Conservation (phyloP, 2,329 filamentous ascomycete species). For the Apiospora kogelbergensis region DNA sequence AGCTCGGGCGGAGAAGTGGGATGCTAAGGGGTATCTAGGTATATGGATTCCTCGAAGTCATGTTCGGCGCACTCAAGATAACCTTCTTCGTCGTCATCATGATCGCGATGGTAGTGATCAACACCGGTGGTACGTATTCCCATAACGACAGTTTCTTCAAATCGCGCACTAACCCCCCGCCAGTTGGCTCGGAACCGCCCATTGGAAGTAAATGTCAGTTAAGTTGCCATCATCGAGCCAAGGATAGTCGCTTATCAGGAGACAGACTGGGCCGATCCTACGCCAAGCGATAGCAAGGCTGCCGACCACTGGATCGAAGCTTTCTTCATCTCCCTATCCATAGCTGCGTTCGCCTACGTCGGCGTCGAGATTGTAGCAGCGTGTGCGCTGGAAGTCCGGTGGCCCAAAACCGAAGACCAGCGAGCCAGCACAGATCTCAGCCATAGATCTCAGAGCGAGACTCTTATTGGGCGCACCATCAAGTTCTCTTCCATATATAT, state of each 20-base stretch:
- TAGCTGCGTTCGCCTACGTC: slow-evolving; percentile 33
- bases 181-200: not conserved
- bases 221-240: not conserved
- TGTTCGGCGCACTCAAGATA: slow-evolving; percentile 25
- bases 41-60: slow-evolving; percentile 30
- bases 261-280: slow-evolving; percentile 19
- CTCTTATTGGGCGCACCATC: slow-evolving; percentile 25
- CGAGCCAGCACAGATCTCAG: slow-evolving; percentile 13
- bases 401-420: slow-evolving; percentile 19
- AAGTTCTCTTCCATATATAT: slow-evolving; percentile 27
- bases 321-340: slow-evolving; percentile 29
- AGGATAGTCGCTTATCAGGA: not conserved
- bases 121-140: not conserved
- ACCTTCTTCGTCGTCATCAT: slow-evolving; percentile 25
- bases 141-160: too few species aligned
- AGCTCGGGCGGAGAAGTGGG: not conserved
- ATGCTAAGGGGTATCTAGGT: slow-evolving; percentile 17
- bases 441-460: slow-evolving; percentile 12
- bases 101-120: slow-evolving; percentile 22
- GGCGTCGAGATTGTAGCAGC: slow-evolving; percentile 34
- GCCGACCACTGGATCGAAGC: slow-evolving; percentile 24
- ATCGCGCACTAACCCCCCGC: not conserved
- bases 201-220: not conserved
- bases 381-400: slow-evolving; percentile 31
- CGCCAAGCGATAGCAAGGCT: slow-evolving; percentile 20